Evolutionary conservation across 257 asterid species (phyloP), one percentile per base, ranked within the genome.

Genomic region (Nicotiana undulata): DNA sequence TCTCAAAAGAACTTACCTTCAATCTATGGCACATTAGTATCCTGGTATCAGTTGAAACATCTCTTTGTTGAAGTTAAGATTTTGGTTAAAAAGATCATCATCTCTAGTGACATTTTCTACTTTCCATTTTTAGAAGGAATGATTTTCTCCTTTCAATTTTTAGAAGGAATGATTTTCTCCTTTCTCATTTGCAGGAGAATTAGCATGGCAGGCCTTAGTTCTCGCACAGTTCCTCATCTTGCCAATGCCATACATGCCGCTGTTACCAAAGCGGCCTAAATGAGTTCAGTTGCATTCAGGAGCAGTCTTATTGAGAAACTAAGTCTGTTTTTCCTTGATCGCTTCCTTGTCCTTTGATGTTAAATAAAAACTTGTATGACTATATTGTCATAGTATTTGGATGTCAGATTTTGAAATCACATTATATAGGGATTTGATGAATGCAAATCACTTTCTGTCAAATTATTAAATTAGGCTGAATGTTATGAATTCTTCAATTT

Each of bases 141-240:
- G 58, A 66, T 24, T 58, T 40, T 76, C 79, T 32, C 3, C 60
- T 55, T 53, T 55, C 31, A 10, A 12, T 11, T 24, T 55, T 20
- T 10, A 24, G 20, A 22, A 49, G 22, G 32, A 65, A 29, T 72
- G 58, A 18, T 80, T 9, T 46, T 67, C n/a, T 16, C 53, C 78
- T 37, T 31, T 31, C 31, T 67, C 44, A 75, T 18, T 59, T 84
- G 86, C 93, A 94, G 98, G 92, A 86, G 97, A 84, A 94, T 92
- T 64, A 94, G 98, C 90, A 91, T 92, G 98, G 96, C 96, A 40
- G 97, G 98, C 68, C 96, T 92, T 5, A 93, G 97, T 82, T 88
- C 96, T 29, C 85, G 24, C 55, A 92, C 93, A 53, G 86, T 93
- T 65, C 92, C 98, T 68, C 96, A 89, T 83, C 98, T 93, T 80